Base-by-base conservation (phyloP, 2,329 filamentous ascomycete species). In the Fusarium foetens region DNA sequence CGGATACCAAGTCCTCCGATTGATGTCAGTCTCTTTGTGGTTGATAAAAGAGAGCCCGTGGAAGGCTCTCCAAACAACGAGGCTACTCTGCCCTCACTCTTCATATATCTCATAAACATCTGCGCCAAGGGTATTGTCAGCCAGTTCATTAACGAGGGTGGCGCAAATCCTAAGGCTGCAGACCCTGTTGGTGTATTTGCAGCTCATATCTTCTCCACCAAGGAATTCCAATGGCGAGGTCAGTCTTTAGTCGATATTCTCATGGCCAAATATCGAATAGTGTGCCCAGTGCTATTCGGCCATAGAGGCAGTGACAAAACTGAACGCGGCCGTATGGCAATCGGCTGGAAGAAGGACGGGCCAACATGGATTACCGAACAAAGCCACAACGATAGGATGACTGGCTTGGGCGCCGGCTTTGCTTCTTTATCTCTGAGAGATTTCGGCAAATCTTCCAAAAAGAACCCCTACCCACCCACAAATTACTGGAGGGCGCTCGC, bases 231-330 rank as follows among this genome's bases (percentile, higher is more conserved):
- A 59, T 93, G 90, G 86, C 87, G 91, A 55, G 91, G 90, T 13
- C 82, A 87, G 52, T 87, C 91, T 2, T 85, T 97, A 64, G 91
- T 94, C 58, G 93, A 97, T 78, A 93, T 98, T 66, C 86, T 98
- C 35, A 91, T 97, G 76, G 86, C 95, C 60, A 98, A 98, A 81
- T 93, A 93, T 77, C 90, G 94, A 66, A 86, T 93, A 21, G 86
- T 89, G 7, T 97, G 94, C 76, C 95, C 96, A 0, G 91, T 94
- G 3, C 85, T 99, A 1, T 98, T 97, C 79, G 95, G 95, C 23
- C 89, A 95, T 72, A 87, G 89, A 46, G 95, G 94, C 29, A 90
- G 86, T 69, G 94, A 97, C 79, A 90, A 87, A 68, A 97, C 91
- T 1, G 87, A 90, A 49, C 84, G 85, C 16, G 94, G 94, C 2